Conservation (phyloP, 2,329 filamentous ascomycete genomes). For the Cladosporium sp. region DNA sequence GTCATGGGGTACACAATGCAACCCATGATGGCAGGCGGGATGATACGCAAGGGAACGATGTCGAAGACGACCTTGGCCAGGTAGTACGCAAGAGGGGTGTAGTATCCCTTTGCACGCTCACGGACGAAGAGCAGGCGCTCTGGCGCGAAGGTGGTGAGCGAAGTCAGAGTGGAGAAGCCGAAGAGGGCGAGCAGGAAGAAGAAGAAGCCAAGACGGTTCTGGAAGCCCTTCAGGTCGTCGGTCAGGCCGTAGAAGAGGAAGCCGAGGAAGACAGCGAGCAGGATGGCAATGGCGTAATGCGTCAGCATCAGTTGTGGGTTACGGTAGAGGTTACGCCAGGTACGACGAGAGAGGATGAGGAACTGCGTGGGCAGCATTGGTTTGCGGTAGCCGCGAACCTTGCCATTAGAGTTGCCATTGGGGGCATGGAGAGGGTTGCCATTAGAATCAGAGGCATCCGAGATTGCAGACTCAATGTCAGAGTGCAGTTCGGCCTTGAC, state of each 20-base stretch:
- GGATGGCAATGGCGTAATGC: slow-evolving; percentile 94
- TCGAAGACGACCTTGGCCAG: slow-evolving; percentile 97
- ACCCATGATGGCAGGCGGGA: slow-evolving; percentile 93
- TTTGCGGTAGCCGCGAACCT: slow-evolving; percentile 76
- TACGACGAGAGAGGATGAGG: slow-evolving; percentile 81
- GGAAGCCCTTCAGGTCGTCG: slow-evolving; percentile 95
- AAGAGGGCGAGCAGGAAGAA: slow-evolving; percentile 96
- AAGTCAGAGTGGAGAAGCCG: slow-evolving; percentile 93
- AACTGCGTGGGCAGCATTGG: slow-evolving; percentile 82
- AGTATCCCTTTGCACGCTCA: slow-evolving; percentile 95
- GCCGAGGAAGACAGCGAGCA: slow-evolving; percentile 89
- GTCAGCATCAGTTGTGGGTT: slow-evolving; percentile 98
- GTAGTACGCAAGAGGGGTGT: slow-evolving; percentile 91
- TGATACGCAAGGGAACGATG: slow-evolving; percentile 87
- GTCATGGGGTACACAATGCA: slow-evolving; percentile 98
- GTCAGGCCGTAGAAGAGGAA: slow-evolving; percentile 96
- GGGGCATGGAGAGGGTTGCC: slow-evolving; percentile 51
- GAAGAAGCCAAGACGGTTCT: slow-evolving; percentile 94
- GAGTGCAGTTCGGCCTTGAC: slow-evolving; percentile 73
- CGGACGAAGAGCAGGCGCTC: slow-evolving; percentile 89
- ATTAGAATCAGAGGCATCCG: slow-evolving; percentile 66
- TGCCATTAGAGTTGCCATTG: slow-evolving; percentile 51
- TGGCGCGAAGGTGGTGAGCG: slow-evolving; percentile 86
- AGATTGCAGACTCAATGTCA: slow-evolving; percentile 72
- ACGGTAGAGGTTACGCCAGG: slow-evolving; percentile 95